Conservation (phyloP, 305 asterid species). For the Solanum hybrid region DNA sequence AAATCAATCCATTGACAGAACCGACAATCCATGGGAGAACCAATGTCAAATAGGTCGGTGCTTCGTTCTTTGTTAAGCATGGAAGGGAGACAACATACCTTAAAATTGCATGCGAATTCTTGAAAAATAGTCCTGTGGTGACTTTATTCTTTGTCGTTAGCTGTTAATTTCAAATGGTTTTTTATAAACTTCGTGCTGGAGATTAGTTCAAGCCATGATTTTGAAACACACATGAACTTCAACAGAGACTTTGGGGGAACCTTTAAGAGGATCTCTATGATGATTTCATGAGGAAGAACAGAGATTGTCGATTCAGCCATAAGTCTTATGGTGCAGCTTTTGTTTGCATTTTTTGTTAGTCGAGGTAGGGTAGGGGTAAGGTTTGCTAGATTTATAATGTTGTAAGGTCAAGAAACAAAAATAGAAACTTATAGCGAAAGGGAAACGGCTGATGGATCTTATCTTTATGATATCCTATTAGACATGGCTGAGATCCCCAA, state of each 20-base stretch:
- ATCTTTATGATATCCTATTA: too few relatives aligned
- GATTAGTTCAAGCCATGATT: background rate
- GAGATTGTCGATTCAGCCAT: background rate
- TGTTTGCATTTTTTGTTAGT: too few relatives aligned
- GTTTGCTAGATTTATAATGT: background rate
- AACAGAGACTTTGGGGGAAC: background rate
- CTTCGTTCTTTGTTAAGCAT: background rate
- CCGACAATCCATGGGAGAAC: background rate
- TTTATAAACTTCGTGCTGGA: background rate
- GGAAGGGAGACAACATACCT: background rate
- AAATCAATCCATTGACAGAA: background rate
- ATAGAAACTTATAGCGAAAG: background rate
- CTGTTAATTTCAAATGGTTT: background rate
- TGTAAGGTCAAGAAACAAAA: background rate
- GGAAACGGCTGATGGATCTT: background rate
- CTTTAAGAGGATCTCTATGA: background rate
- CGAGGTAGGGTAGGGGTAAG: background rate
- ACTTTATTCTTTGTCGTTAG: background rate
- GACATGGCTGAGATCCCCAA: too few relatives aligned
- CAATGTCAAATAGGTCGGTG: background rate
- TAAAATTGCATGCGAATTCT: background rate
- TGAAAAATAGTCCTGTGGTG: background rate
- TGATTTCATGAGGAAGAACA: background rate
- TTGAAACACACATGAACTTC: background rate
- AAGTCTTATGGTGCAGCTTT: background rate